Percentiles rank a stretch among this genome's conserved stretches.
Evolutionary conservation across 192 early-diverging fungal species (phyloP).

Genomic region (Podila epigama): DNA sequence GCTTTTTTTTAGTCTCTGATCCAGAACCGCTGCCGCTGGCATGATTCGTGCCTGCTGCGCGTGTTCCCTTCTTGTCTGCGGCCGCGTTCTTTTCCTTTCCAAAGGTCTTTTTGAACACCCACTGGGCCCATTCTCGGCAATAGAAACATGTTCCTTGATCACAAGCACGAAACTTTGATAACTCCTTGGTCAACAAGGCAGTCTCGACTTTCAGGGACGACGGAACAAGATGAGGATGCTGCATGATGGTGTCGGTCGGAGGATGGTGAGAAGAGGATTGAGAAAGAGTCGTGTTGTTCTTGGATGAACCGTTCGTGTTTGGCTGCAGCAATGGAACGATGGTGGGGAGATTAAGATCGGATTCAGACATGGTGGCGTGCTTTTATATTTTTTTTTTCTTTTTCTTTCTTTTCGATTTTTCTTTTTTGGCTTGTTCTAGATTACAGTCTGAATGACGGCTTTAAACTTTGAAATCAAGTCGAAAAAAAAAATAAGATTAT

Average conservation of each 20-base stretch:
- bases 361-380: conserved; percentile 43
- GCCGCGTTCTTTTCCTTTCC: conserved; percentile 34
- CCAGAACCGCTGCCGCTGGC: not conserved
- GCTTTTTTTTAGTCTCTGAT: conserved; percentile 32
- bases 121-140: conserved; percentile 83
- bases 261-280: conserved; percentile 8
- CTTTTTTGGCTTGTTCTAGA: too few relatives aligned
- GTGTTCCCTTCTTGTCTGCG: conserved; percentile 40
- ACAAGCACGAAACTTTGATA: conserved; percentile 74
- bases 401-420: too few relatives aligned
- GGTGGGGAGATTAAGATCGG: conserved; percentile 47
- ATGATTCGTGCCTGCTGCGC: conserved; percentile 33
- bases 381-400: too few relatives aligned
- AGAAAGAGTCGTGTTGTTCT: conserved; percentile 6
- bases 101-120: conserved; percentile 75
- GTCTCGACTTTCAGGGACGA: conserved; percentile 72
- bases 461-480: too few relatives aligned
- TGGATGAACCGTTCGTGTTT: conserved; percentile 12
- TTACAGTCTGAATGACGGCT: too few relatives aligned
- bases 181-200: conserved; percentile 68
- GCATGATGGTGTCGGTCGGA: conserved; percentile 20
- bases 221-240: conserved; percentile 42
- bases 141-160: conserved; percentile 75
- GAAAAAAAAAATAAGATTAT: too few relatives aligned
- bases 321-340: conserved; percentile 42